These are phyloP conservation scores for Capsella rubella DNA, from an alignment of 441 rosid genomes.

Conservation along the genomic window DNA sequence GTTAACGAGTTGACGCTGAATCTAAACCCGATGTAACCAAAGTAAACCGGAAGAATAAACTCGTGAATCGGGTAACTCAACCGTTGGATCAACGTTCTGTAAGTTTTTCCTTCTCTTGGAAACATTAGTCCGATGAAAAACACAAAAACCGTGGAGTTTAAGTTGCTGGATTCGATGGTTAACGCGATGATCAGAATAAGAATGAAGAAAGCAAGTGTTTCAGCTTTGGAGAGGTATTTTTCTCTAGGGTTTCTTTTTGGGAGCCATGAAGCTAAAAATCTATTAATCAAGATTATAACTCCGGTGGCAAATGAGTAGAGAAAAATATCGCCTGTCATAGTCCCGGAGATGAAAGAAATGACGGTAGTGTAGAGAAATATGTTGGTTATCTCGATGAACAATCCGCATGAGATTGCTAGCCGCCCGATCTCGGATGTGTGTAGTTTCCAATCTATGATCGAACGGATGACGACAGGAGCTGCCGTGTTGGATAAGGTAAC, in stretches of 20 bases:
- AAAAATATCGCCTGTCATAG: conserved; percentile 45
- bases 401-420: conserved; percentile 60
- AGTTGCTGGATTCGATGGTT: conserved; percentile 51
- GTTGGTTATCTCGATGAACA: conserved; percentile 68
- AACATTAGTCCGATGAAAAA: conserved; percentile 73
- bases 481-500: conserved; percentile 67
- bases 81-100: conserved; percentile 65
- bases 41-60: conserved; percentile 83
- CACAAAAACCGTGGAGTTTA: conserved; percentile 54
- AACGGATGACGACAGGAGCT: conserved; percentile 71
- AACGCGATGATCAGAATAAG: conserved; percentile 49
- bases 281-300: conserved; percentile 50
- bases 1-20: conserved; percentile 45
- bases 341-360: conserved; percentile 39
- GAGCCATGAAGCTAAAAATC: conserved; percentile 64
- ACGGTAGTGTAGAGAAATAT: conserved; percentile 45
- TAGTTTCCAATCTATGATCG: conserved; percentile 73
- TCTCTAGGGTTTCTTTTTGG: conserved; percentile 58
- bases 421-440: conserved; percentile 74
- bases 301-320: conserved; percentile 45
- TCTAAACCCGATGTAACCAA: conserved; percentile 79
- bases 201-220: conserved; percentile 56
- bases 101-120: conserved; percentile 84
- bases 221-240: conserved; percentile 66
- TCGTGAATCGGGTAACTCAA: conserved; percentile 72